A percentile compares a stretch with the other conserved stretches of the same genome.
Evolutionary conservation across 129 eudicot species (phyloP).

Genomic region (Centaurea solstitialis): DNA sequence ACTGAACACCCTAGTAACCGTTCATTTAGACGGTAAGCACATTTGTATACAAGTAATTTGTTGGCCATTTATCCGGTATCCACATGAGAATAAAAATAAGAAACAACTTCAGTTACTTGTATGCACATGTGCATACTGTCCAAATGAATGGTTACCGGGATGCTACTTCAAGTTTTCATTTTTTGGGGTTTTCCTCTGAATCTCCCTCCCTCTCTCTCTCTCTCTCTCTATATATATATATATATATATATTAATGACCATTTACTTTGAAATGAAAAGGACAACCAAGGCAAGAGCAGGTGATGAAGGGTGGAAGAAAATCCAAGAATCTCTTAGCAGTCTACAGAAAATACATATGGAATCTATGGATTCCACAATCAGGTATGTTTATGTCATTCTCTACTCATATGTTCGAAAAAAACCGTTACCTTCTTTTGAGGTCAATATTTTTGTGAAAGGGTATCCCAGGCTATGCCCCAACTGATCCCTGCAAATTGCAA

Average conservation of each 20-base stretch:
- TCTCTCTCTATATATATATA: no score
- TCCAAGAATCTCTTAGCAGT: slow-evolving; percentile 41
- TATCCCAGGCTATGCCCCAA: neutral
- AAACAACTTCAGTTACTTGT: neutral
- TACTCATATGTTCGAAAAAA: neutral
- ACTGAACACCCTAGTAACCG: no score
- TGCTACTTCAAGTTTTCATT: neutral
- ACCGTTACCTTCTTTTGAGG: slow-evolving; percentile 1
- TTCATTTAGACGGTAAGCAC: no score
- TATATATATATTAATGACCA: neutral
- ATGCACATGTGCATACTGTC: neutral
- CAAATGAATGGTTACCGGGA: neutral
- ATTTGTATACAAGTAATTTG: no score
- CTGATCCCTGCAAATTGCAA: neutral
- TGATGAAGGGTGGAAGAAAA: slow-evolving; percentile 50
- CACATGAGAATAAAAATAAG: no score
- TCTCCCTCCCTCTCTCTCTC: no score
- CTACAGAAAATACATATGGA: slow-evolving; percentile 38
- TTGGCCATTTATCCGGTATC: no score
- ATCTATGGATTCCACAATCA: slow-evolving; percentile 36
- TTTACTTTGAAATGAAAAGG: slow-evolving; percentile 30
- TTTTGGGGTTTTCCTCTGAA: neutral
- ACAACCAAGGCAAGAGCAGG: slow-evolving; percentile 40
- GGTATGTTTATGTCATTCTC: slow-evolving; percentile 22
- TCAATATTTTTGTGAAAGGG: neutral